Evolutionary conservation across 2,329 filamentous ascomycete genomes (phyloP), one percentile per base, ranked within the genome.

Genomic region (Fusarium pseudograminearum): DNA sequence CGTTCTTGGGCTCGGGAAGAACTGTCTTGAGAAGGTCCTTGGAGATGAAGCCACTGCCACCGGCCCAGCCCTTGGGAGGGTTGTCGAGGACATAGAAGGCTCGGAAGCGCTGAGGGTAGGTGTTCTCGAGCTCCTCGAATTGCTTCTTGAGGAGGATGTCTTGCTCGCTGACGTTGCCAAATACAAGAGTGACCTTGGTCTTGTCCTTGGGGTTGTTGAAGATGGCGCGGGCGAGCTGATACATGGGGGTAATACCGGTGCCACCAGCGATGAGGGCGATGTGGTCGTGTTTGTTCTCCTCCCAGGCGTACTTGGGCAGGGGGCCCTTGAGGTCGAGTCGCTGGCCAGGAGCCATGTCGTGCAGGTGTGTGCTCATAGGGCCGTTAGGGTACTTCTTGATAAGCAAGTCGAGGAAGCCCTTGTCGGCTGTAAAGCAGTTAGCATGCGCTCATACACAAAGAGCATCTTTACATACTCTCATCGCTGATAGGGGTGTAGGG

Each of bases 241-340:
- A 98, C 95, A 98, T 98, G 73, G 96, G 96, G 14, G 96, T 96
- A 80, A 99, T 97, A 66, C 96, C 96, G 10, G 96, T 98, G 71
- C 96, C 96, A 75, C 96, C 96, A n/a, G 95, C 93, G 69, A 99
- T 88, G 71, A 95, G 85, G 40, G 89, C 91, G 75, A 97, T 89
- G 85, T 98, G 94, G 65, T 93, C 84, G 84, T 98, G 94, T 88
- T 97, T 98, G 88, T 98, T 98, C 73, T 90, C 78, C 55, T 88
- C 78, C 94, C 94, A 98, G 33, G 89, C 82, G 82, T 98, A 98
- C 83, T 99, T 99, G 76, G 93, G 93, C 40, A 99, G 89, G 4
- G 96, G 96, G 20, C 96, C 96, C 87, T 99, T 98, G 85, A 99
- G 90, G 67, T 95, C 91, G 57, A 99, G 89, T 18, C 86, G 86